phyloP scores from a whole-genome alignment of 257 asterid species.

The Solanum chaucha region DNA sequence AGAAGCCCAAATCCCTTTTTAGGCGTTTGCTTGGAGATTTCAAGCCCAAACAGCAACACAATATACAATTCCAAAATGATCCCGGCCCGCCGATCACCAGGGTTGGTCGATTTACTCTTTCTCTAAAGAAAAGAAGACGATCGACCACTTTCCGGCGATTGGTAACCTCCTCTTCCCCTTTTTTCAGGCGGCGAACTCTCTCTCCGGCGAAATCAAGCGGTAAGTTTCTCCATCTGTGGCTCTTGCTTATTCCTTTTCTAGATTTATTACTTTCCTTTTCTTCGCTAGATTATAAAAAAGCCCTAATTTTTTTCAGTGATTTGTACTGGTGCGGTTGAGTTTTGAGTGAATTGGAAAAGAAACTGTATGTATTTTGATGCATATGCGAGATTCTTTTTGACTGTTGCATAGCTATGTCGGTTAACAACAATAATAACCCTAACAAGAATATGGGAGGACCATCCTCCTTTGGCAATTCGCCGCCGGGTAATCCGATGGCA shows the following conservation, averaged over 20 bases:
- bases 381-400: not conserved
- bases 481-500: constrained; percentile 38
- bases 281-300: not conserved
- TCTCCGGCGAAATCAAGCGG: not conserved
- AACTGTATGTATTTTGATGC: not conserved
- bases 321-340: not conserved
- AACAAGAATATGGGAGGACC: constrained; percentile 60
- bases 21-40: not conserved
- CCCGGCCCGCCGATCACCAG: not conserved
- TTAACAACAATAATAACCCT: constrained; percentile 65
- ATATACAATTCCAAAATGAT: not conserved
- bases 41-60: not conserved
- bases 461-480: constrained; percentile 72
- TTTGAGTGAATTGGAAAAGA: not conserved
- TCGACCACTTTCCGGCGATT: not conserved
- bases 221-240: not conserved
- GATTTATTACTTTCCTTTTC: not conserved
- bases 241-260: not conserved
- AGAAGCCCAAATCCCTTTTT: not conserved
- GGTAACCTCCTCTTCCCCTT: not conserved
- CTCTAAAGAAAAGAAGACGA: not conserved
- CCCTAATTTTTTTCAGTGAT: not conserved
- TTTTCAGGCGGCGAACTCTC: not conserved
- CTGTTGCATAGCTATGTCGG: constrained; percentile 43
- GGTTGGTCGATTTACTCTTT: not conserved